Evolutionary conservation across 2,329 filamentous ascomycete genomes (phyloP).

Genomic region (Monilinia polystroma): DNA sequence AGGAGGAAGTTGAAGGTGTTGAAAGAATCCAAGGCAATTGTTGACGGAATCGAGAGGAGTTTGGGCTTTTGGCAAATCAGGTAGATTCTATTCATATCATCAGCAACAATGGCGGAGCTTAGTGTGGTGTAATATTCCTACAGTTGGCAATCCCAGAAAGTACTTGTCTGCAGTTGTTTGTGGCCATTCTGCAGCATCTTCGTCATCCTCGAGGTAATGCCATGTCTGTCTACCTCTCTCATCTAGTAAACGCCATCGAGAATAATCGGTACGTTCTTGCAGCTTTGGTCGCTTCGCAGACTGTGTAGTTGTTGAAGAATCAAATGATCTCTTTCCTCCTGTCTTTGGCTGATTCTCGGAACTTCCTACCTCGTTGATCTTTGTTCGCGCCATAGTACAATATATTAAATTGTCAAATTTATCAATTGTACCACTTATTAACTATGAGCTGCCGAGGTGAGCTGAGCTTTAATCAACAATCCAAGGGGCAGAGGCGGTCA

Average conservation of each 20-base stretch:
- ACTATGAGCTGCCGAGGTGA: background rate
- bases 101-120: conserved; percentile 21
- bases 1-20: conserved; percentile 80
- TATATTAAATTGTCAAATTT: background rate
- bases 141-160: conserved; percentile 75
- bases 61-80: conserved; percentile 66
- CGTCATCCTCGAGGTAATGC: conserved; percentile 79
- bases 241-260: conserved; percentile 80
- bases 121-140: conserved; percentile 45
- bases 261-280: conserved; percentile 68
- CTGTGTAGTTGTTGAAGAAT: conserved; percentile 19
- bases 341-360: conserved; percentile 15
- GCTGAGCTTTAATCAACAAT: background rate
- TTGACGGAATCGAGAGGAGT: conserved; percentile 73
- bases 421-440: too few species aligned
- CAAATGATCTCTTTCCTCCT: conserved; percentile 32
- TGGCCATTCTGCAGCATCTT: conserved; percentile 74
- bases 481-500: conserved; percentile 4
- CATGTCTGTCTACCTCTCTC: conserved; percentile 86
- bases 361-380: background rate
- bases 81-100: conserved; percentile 59
- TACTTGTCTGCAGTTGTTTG: conserved; percentile 89
- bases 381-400: background rate
- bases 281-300: conserved; percentile 48
- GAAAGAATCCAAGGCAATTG: conserved; percentile 87